Base-by-base conservation (phyloP, 2,329 filamentous ascomycete genomes). In the Pseudogymnoascus sp. region DNA sequence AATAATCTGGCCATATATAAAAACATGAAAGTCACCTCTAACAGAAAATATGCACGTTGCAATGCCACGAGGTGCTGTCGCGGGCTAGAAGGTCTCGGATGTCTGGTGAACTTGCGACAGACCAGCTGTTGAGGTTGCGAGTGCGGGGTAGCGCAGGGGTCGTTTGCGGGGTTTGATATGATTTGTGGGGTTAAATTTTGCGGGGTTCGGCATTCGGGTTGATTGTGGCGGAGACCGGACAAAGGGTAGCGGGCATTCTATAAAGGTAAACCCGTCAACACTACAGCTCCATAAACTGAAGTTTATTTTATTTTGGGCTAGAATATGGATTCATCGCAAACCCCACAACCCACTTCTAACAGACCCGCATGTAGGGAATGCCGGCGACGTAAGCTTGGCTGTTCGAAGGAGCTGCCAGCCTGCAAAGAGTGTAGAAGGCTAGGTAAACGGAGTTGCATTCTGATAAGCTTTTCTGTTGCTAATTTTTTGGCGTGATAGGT, bases 371-470 rank as follows among this genome's bases (percentile, higher is more conserved):
- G 74, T 65, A 69, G 73, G 60, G 70, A 72, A 3, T 76, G 74
- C 59, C 69, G 73, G 26, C 69, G 66, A 59, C 69, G 72, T 6
- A 76, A 76, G 66, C 68, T 76, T 37, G 70, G 68, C 60, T 76
- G 74, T 65, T 74, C 72, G n/a, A 67, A 73, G 22, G 72, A 76
- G 46, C 66, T 69, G 40, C 73, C 73, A n/a, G 61, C 66, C 6
- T 75, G 74, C 62, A 67, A 69, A 2, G 70, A 75, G 31, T 75
- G 74, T 65, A 66, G 64, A 26, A 67, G 72, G 64, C 65, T 73
- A 11, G 66, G 71, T 74, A 63, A 38, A 65, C 61, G 16, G 16
- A 40, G 37, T 24, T 14, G 33, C n/a, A 12, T 31, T 63, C 38
- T 22, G 19, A 19, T 41, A 10, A 7, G 50, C 50, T 12, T 6